These are phyloP conservation scores for Tricharina praecox DNA, from an alignment of 495 filamentous ascomycete species.

Conservation along the genomic window DNA sequence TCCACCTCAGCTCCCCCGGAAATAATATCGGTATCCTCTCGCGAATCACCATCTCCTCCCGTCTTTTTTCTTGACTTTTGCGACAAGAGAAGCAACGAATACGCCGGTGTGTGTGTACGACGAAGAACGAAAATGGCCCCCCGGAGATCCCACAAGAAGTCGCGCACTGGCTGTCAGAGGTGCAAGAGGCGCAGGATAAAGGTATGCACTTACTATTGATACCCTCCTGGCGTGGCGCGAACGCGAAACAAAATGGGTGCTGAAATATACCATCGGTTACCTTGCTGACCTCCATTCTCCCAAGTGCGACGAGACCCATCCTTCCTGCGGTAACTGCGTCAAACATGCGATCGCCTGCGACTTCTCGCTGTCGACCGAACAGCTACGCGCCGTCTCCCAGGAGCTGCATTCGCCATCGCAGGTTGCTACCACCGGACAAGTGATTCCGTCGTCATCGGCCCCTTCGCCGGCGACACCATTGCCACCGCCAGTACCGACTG, in stretches of 20 bases:
- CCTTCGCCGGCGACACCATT: background rate
- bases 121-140: too few species aligned
- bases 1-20: too few species aligned
- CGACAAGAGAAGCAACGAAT: too few species aligned
- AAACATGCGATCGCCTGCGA: constrained; percentile 49
- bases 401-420: background rate
- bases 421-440: background rate
- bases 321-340: constrained; percentile 42
- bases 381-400: background rate
- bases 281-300: background rate
- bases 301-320: constrained; percentile 48
- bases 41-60: too few species aligned
- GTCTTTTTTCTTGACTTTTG: too few species aligned
- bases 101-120: too few species aligned
- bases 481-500: background rate
- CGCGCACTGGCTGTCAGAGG: constrained; percentile 40
- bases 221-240: background rate
- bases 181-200: constrained; percentile 50
- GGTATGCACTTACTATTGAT: constrained; percentile 27
- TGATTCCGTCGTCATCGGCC: background rate
- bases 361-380: constrained; percentile 26
- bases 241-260: background rate
- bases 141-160: constrained; percentile 47
- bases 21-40: too few species aligned
- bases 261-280: background rate